Conservation (phyloP, 164 flowering plant genomes). For the Sextonia rubra region DNA sequence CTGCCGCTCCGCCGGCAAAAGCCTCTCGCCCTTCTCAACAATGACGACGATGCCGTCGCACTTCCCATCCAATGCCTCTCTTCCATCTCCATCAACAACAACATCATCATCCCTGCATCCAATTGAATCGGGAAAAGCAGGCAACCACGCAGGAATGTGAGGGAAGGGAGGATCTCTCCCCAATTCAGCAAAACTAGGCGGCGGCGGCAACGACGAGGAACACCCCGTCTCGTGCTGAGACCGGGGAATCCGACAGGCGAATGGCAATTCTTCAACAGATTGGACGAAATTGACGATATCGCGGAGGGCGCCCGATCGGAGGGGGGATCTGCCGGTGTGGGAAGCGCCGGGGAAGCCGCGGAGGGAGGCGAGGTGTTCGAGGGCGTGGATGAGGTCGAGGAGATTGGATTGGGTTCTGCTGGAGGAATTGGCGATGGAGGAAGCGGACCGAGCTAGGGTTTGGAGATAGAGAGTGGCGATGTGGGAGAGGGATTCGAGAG, state of each 20-base stretch:
- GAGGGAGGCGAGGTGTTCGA: slow-evolving; percentile 28
- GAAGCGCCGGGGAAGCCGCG: slow-evolving; percentile 34
- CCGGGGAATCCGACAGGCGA: not conserved
- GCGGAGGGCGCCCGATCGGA: slow-evolving; percentile 14
- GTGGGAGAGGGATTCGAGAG: not conserved
- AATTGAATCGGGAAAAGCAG: not conserved
- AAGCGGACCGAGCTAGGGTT: slow-evolving; percentile 15
- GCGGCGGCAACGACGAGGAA: not conserved
- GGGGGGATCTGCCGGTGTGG: not conserved
- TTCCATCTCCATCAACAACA: not conserved
- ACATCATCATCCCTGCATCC: not conserved
- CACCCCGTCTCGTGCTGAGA: slow-evolving; percentile 29
- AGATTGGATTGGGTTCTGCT: slow-evolving; percentile 42
- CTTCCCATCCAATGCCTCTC: not conserved
- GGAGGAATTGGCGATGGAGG: slow-evolving; percentile 21
- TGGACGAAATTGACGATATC: slow-evolving; percentile 29
- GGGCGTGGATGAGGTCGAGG: slow-evolving; percentile 31
- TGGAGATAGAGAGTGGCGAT: not conserved
- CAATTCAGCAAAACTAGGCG: not conserved
- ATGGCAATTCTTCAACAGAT: slow-evolving; percentile 21
- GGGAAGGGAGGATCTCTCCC: not conserved
- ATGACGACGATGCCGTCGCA: not conserved
- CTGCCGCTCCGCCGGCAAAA: not conserved
- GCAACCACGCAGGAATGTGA: slow-evolving; percentile 1
- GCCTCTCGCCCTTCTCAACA: not conserved